A percentile compares a stretch with the other conserved stretches of the same genome.
phyloP scores from a whole-genome alignment of 1,284 basidiomycete species.

The Hemileia vastatrix region DNA sequence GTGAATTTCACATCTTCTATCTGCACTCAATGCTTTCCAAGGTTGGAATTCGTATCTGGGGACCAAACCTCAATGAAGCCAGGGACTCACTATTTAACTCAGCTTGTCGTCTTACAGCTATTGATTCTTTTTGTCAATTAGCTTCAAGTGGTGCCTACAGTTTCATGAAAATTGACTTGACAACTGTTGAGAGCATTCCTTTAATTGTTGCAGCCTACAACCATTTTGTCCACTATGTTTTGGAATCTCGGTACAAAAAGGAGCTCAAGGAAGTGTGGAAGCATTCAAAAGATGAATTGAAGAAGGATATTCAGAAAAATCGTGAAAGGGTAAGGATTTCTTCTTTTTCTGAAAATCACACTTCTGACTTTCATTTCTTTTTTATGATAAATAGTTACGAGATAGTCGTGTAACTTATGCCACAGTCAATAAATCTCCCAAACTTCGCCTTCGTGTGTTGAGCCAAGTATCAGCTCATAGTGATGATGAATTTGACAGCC shows the following conservation, averaged over 20 bases:
- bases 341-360: too few relatives aligned
- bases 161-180: slow-evolving; percentile 9
- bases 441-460: neutral
- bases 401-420: neutral
- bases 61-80: slow-evolving; percentile 6
- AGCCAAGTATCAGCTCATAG: neutral
- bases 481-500: neutral
- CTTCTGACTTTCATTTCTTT: too few relatives aligned
- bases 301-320: too few relatives aligned
- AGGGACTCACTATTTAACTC: slow-evolving; percentile 2
- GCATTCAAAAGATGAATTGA: too few relatives aligned
- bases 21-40: neutral
- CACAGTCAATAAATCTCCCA: neutral
- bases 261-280: neutral
- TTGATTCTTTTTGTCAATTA: slow-evolving; percentile 7
- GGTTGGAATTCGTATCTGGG: slow-evolving; percentile 4
- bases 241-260: neutral
- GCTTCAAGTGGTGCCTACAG: slow-evolving; percentile 1
- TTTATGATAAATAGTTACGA: too few relatives aligned
- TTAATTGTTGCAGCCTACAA: slow-evolving; percentile 2
- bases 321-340: too few relatives aligned
- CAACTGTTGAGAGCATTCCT: neutral
- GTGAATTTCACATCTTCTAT: slow-evolving; percentile 7
- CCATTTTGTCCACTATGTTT: slow-evolving; percentile 8
- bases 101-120: slow-evolving; percentile 2